Evolutionary conservation across 441 rosid species (phyloP), one percentile per base, ranked within the genome.

Genomic region (Syzygium syzygioides): DNA sequence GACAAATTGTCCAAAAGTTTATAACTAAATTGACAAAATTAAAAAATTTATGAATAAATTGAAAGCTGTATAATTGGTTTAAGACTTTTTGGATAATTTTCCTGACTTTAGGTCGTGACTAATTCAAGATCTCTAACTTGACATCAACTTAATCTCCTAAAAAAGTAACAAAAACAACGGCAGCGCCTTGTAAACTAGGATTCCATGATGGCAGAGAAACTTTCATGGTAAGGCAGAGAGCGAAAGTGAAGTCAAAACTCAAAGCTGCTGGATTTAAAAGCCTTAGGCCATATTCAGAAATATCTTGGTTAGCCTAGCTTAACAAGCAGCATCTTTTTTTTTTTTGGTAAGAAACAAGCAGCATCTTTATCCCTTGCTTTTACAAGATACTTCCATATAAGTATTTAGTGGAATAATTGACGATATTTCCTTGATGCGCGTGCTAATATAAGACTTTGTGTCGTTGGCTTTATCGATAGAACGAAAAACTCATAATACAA

Each of bases 21-120:
- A 14, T 0, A 1, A 28, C 1, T 62, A 62, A 62, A 64, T 64
- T 30, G 37, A 3, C 15, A 64, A 64, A 30, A 64, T 64, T 30
- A 8, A 64, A 64, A 62, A 30, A 5, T 7, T 54, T 17, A 8
- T 66, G 34, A 66, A 4, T 30, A 8, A 34, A 30, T 30, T 30
- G 23, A 30, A 1, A 0, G 0, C 1, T 0, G 0, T 5, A 32
- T 23, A 66, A 66, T 4, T 17, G 6, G 4, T 30, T 66, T 32
- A 30, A 8, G 19, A 66, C 4, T 4, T 66, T 66, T 66, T 17
- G 41, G 12, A 66, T 11, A 62, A 66, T 66, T 32, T 32, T 66
- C 32, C 19, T 0, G 3, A 15, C 12, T 66, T 1, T 66, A 66
- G 76, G 32, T 66, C 3, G 0, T 66, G 41, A 66, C 41, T 66